These are phyloP conservation scores for Pythium aquatile DNA, from an alignment of 352 stramenopile genomes.

Conservation along the genomic window DNA sequence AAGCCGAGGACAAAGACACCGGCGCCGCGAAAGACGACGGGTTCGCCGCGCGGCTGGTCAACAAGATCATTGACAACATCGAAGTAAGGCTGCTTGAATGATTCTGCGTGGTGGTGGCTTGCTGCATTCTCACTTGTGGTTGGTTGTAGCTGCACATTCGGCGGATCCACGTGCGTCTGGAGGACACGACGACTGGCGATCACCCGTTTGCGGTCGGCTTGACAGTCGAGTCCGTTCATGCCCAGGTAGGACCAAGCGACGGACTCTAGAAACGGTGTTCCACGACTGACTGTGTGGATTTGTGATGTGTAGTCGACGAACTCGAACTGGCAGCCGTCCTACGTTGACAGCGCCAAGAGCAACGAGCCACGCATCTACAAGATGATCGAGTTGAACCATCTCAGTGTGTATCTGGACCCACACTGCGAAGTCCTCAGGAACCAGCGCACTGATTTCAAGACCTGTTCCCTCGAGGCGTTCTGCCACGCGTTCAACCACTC, in stretches of 20 bases:
- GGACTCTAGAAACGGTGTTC: too few relatives aligned
- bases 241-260: slow-evolving; percentile 36
- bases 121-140: background rate
- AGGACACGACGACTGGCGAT: slow-evolving; percentile 75
- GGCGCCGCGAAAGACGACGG: slow-evolving; percentile 45
- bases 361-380: slow-evolving; percentile 89
- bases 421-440: slow-evolving; percentile 68
- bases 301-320: slow-evolving; percentile 67
- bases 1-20: slow-evolving; percentile 30
- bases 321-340: slow-evolving; percentile 84
- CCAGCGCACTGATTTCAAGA: slow-evolving; percentile 56
- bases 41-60: slow-evolving; percentile 74
- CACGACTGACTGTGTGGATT: too few relatives aligned
- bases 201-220: slow-evolving; percentile 80
- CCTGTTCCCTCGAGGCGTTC: slow-evolving; percentile 77
- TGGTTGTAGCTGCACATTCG: slow-evolving; percentile 68
- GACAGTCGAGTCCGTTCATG: slow-evolving; percentile 83
- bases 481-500: slow-evolving; percentile 68
- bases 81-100: slow-evolving; percentile 38
- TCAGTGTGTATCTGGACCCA: slow-evolving; percentile 85
- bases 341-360: slow-evolving; percentile 74
- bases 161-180: slow-evolving; percentile 81
- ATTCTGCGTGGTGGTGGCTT: background rate
- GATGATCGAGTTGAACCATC: slow-evolving; percentile 84
- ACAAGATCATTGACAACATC: slow-evolving; percentile 90